Conservation (phyloP, 2,329 filamentous ascomycete species). For the Parastagonospora avenae region DNA sequence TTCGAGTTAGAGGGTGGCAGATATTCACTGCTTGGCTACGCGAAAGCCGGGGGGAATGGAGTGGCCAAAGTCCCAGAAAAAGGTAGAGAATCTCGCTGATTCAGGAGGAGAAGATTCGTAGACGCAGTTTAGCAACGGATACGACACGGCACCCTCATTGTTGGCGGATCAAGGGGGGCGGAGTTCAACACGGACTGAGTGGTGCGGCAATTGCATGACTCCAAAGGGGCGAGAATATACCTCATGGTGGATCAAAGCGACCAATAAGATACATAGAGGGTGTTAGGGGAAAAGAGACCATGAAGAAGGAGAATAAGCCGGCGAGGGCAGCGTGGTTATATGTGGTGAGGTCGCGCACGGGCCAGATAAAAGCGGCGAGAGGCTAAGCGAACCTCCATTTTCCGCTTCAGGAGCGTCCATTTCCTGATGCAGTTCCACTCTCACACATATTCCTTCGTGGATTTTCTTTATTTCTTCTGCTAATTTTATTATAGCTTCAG, state of each 20-base stretch:
- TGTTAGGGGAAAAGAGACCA: conserved; percentile 17
- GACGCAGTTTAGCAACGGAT: background rate
- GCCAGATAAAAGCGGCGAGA: conserved; percentile 27
- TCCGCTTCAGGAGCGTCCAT: conserved; percentile 19
- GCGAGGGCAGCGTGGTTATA: conserved; percentile 23
- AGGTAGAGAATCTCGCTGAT: background rate
- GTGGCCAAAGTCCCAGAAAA: background rate
- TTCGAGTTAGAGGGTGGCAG: conserved; percentile 1
- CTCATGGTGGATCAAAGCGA: conserved; percentile 11
- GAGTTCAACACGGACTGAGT: conserved; percentile 1
- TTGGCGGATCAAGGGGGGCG: background rate
- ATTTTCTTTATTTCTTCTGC: too few relatives aligned
- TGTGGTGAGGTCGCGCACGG: conserved; percentile 21
- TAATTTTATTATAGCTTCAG: too few relatives aligned
- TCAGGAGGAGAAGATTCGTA: background rate
- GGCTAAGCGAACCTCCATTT: conserved; percentile 23
- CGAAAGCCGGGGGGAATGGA: background rate
- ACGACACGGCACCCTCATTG: background rate
- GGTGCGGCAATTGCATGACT: conserved; percentile 16
- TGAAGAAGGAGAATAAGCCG: conserved; percentile 11
- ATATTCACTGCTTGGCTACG: conserved; percentile 1
- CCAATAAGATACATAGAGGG: conserved; percentile 13
- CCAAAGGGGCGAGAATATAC: conserved; percentile 18
- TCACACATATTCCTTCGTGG: too few relatives aligned
- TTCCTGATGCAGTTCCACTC: conserved; percentile 23